A percentile compares a stretch with the other conserved stretches of the same genome.
Conservation (phyloP, 176 grass and related monocot species). For the Dactylis glomerata region DNA sequence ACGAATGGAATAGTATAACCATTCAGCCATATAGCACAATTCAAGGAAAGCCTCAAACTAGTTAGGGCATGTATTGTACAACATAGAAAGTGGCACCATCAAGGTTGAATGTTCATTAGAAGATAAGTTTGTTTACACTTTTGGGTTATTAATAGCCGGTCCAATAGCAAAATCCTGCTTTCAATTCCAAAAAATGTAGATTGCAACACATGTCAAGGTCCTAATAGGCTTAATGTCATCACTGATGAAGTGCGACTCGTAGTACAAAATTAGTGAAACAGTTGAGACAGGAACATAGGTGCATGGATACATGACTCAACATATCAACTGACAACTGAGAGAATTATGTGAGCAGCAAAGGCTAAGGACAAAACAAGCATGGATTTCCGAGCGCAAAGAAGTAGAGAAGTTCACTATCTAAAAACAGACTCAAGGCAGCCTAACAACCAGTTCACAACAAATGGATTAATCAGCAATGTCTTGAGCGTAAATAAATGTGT, state of each 20-base stretch:
- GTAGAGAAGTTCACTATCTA: not conserved
- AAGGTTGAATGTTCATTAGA: no score
- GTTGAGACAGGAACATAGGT: not conserved
- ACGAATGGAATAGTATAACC: not conserved
- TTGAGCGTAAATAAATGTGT: not conserved
- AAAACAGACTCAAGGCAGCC: not conserved
- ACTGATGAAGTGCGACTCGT: not conserved
- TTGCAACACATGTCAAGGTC: not conserved
- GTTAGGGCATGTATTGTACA: not conserved
- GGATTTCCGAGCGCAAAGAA: not conserved
- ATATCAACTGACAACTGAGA: not conserved
- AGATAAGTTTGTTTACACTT: not conserved
- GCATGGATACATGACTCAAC: not conserved
- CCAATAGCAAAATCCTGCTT: not conserved
- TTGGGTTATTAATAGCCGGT: not conserved
- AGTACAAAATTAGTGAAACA: not conserved
- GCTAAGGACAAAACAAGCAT: not conserved
- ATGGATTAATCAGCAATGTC: not conserved
- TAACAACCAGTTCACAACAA: not conserved
- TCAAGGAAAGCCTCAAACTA: not conserved
- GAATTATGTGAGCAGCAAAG: not conserved
- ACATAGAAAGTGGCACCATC: no score
- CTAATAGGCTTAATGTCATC: not conserved
- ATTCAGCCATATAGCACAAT: not conserved
- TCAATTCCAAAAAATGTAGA: not conserved